phyloP scores from a whole-genome alignment of 1,284 basidiomycete species.

The Cryptococcus deneoformans region DNA sequence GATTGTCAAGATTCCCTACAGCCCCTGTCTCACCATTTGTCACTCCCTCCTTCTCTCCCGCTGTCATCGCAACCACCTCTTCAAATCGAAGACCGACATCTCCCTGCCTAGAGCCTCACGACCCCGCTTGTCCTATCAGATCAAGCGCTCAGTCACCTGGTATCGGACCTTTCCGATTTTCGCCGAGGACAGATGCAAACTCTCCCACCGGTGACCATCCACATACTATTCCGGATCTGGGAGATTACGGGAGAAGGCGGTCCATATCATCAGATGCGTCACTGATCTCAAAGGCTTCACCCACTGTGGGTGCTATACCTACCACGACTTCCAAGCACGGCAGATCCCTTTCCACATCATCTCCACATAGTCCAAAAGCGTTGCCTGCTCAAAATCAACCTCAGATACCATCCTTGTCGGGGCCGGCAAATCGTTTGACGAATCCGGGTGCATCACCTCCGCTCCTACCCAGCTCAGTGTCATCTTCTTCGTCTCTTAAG shows the following conservation, averaged over 20 bases:
- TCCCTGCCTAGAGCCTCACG: not conserved
- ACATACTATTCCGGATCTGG: not conserved
- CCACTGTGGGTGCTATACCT: not conserved
- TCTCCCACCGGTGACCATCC: no score
- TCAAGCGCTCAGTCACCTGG: no score
- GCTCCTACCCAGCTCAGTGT: no score
- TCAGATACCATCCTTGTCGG: no score
- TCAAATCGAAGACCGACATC: not conserved
- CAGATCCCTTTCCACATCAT: conserved; percentile 1
- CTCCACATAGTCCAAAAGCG: no score
- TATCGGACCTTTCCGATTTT: no score
- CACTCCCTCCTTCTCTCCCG: conserved; percentile 42
- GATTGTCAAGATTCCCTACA: conserved; percentile 26
- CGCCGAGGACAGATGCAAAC: no score
- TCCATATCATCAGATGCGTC: not conserved
- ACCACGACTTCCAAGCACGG: not conserved
- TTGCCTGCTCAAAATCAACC: no score
- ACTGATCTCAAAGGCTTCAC: not conserved
- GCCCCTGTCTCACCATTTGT: conserved; percentile 43
- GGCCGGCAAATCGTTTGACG: no score
- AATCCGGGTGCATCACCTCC: no score
- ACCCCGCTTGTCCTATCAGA: no score
- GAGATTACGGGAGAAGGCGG: not conserved
- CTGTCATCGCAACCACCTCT: conserved; percentile 19
- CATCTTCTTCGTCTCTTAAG: not conserved